Evolutionary conservation across 2,329 filamentous ascomycete genomes (phyloP).

Genomic region (Fusarium ramigenum): DNA sequence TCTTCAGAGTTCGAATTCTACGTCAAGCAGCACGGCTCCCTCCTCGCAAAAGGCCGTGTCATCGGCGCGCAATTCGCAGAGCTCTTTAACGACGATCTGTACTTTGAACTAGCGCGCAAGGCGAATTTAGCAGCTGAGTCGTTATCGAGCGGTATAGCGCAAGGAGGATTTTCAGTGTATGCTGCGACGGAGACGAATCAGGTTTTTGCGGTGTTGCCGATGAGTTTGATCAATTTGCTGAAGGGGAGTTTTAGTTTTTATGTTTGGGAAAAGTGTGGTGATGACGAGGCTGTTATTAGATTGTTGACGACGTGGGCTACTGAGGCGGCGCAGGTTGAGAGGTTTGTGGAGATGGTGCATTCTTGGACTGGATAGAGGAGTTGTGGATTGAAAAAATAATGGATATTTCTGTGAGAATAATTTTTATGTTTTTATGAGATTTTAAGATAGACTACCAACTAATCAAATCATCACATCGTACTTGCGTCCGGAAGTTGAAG

Average conservation of each 20-base stretch:
- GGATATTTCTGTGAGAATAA: background rate
- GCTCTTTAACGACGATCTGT: slow-evolving; percentile 56
- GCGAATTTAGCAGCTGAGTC: slow-evolving; percentile 56
- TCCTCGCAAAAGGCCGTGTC: slow-evolving; percentile 60
- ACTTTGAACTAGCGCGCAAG: slow-evolving; percentile 56
- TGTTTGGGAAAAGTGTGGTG: slow-evolving; percentile 56
- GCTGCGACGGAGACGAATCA: slow-evolving; percentile 62
- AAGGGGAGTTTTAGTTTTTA: slow-evolving; percentile 58
- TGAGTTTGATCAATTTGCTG: slow-evolving; percentile 49
- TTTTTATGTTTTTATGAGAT: background rate
- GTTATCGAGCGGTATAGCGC: slow-evolving; percentile 55
- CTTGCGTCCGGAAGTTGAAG: background rate
- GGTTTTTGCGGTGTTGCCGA: slow-evolving; percentile 58
- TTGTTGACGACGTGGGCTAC: slow-evolving; percentile 63
- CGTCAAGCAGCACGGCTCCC: slow-evolving; percentile 61
- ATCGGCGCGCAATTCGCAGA: slow-evolving; percentile 61
- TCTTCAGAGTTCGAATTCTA: slow-evolving; percentile 60
- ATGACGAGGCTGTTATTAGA: slow-evolving; percentile 53
- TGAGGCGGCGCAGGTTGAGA: slow-evolving; percentile 53
- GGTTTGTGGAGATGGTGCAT: slow-evolving; percentile 41
- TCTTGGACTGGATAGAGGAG: slow-evolving; percentile 6
- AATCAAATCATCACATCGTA: background rate
- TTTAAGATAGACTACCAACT: background rate
- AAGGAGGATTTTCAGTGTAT: slow-evolving; percentile 52
- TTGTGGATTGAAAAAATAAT: background rate